Percentiles rank a stretch among this genome's conserved stretches.
Conservation (phyloP, 2,329 filamentous ascomycete genomes). For the Metarhizium robertsii region DNA sequence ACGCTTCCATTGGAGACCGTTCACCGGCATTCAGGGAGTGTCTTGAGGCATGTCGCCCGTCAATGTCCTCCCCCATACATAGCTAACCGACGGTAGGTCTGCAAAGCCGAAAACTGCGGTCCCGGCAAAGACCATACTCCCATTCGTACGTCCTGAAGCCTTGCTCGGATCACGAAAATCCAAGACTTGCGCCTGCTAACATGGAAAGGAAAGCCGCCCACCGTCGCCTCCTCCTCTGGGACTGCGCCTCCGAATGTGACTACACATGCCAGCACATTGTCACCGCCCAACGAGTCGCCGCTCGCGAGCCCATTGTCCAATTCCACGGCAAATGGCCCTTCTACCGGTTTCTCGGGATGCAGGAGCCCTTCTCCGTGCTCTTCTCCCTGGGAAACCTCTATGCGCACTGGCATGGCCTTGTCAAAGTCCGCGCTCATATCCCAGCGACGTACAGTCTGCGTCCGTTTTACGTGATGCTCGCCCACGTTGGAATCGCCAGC, state of each 20-base stretch:
- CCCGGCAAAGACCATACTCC: constrained; percentile 45
- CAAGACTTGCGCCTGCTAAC: constrained; percentile 4
- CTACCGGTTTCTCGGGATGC: constrained; percentile 78
- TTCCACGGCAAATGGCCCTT: constrained; percentile 99
- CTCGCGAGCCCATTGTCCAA: constrained; percentile 65
- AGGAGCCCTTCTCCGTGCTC: constrained; percentile 88
- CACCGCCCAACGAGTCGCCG: constrained; percentile 59
- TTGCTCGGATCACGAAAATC: neutral
- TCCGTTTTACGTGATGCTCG: constrained; percentile 71
- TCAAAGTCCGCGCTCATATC: constrained; percentile 58
- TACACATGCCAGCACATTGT: constrained; percentile 95
- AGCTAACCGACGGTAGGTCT: constrained; percentile 51
- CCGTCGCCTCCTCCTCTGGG: constrained; percentile 84
- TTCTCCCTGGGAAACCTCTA: constrained; percentile 89
- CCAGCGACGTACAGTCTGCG: constrained; percentile 67
- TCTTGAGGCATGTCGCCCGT: constrained; percentile 51
- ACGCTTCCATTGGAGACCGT: constrained; percentile 73
- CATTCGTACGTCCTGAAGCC: constrained; percentile 52
- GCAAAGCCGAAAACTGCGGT: constrained; percentile 70
- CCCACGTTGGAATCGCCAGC: constrained; percentile 69
- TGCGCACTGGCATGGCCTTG: constrained; percentile 72
- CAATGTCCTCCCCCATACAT: constrained; percentile 7
- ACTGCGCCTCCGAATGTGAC: constrained; percentile 89
- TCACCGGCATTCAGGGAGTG: constrained; percentile 84
- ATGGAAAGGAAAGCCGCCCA: constrained; percentile 52